Evolutionary conservation across 352 stramenopile species (phyloP).

Genomic region (Pythium dissimile): DNA sequence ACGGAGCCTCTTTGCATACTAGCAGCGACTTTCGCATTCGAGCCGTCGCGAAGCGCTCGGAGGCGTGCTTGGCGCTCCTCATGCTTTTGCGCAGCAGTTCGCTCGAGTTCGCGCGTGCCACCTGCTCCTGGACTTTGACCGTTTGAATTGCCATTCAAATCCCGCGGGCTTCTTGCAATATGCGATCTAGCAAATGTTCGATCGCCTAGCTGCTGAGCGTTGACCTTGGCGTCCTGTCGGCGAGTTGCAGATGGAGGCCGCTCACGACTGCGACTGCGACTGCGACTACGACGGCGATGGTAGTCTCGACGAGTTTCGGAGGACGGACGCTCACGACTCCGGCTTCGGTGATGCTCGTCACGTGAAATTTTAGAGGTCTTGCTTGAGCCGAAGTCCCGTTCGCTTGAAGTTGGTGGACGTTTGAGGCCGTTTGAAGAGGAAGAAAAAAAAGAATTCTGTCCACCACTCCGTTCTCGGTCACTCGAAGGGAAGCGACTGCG

Average conservation of each 20-base stretch:
- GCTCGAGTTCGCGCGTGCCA: background rate
- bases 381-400: background rate
- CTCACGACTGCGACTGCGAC: constrained; percentile 11
- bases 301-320: constrained; percentile 7
- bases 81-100: constrained; percentile 24
- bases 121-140: background rate
- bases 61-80: constrained; percentile 19
- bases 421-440: constrained; percentile 9
- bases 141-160: background rate
- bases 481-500: too few relatives aligned
- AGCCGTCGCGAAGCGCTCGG: constrained; percentile 4
- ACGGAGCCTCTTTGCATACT: background rate
- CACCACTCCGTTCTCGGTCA: too few relatives aligned
- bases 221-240: background rate
- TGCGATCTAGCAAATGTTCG: background rate
- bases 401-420: background rate
- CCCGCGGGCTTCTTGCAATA: background rate
- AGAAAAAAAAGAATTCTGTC: too few relatives aligned
- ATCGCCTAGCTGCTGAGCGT: background rate
- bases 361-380: background rate
- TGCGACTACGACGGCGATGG: constrained; percentile 1
- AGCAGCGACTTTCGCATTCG: background rate
- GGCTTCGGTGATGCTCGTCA: constrained; percentile 4
- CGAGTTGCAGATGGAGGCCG: background rate
- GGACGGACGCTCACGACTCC: background rate